Conservation (phyloP, 2,329 filamentous ascomycete species). For the Fusarium camptoceras region DNA sequence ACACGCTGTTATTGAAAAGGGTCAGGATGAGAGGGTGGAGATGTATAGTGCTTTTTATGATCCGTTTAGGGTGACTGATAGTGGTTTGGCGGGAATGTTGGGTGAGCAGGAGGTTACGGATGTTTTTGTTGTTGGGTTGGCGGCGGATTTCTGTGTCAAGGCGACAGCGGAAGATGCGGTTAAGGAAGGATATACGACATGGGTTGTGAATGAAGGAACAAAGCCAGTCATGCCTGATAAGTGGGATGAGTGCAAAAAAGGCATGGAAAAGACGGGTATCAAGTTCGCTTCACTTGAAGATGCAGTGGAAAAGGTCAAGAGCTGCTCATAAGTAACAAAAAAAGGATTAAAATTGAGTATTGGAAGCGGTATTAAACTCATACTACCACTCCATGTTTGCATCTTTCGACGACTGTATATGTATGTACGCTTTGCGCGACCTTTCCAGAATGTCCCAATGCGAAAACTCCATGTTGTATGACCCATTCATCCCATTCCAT, state of each 20-base stretch:
- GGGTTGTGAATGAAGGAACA: slow-evolving; percentile 82
- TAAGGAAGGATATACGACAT: slow-evolving; percentile 80
- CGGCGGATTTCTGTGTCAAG: slow-evolving; percentile 90
- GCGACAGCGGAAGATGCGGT: slow-evolving; percentile 82
- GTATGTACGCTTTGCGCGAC: slow-evolving; percentile 39
- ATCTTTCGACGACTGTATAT: slow-evolving; percentile 35
- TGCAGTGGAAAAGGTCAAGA: slow-evolving; percentile 42
- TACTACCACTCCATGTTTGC: slow-evolving; percentile 29
- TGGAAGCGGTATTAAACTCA: slow-evolving; percentile 29
- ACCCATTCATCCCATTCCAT: slow-evolving; percentile 34
- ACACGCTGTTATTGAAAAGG: slow-evolving; percentile 81
- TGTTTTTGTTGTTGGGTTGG: slow-evolving; percentile 87
- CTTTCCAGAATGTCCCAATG: slow-evolving; percentile 47
- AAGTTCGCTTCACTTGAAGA: slow-evolving; percentile 62
- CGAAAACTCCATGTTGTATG: slow-evolving; percentile 46
- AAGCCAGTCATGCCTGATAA: slow-evolving; percentile 73
- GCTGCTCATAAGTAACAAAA: slow-evolving; percentile 16
- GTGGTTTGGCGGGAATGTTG: slow-evolving; percentile 71
- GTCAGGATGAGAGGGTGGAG: slow-evolving; percentile 78
- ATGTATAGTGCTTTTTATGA: slow-evolving; percentile 96
- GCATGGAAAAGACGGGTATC: slow-evolving; percentile 70
- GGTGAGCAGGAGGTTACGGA: slow-evolving; percentile 72
- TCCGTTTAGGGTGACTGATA: slow-evolving; percentile 75
- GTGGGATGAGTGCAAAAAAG: slow-evolving; percentile 67
- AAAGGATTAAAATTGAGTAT: slow-evolving; percentile 38